phyloP scores from a whole-genome alignment of 2,329 filamentous ascomycete genomes.

The Sarocladium strictum region DNA sequence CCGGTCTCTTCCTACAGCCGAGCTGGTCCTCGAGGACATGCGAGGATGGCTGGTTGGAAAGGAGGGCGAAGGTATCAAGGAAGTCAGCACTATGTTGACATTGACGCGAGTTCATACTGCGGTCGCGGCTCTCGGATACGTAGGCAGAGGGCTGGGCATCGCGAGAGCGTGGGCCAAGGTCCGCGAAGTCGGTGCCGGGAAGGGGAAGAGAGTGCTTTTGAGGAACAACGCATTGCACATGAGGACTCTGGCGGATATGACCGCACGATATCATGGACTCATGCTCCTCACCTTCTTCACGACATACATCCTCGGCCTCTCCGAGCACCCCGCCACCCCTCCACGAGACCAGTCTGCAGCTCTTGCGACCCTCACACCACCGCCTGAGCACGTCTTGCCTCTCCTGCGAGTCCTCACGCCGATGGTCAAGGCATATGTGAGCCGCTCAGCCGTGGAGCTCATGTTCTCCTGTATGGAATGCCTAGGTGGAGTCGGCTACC shows the following conservation, averaged over 20 bases:
- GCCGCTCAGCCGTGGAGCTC: slow-evolving; percentile 41
- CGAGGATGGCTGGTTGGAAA: slow-evolving; percentile 61
- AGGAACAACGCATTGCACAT: slow-evolving; percentile 50
- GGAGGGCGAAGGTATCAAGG: slow-evolving; percentile 60
- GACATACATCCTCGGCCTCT: slow-evolving; percentile 46
- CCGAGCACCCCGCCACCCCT: slow-evolving; percentile 35
- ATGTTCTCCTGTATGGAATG: slow-evolving; percentile 56
- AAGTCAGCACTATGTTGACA: slow-evolving; percentile 63
- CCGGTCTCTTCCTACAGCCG: slow-evolving; percentile 63
- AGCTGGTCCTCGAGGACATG: slow-evolving; percentile 60
- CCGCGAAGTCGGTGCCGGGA: slow-evolving; percentile 42
- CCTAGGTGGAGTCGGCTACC: slow-evolving; percentile 61
- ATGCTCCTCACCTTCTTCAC: slow-evolving; percentile 51
- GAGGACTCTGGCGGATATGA: slow-evolving; percentile 49
- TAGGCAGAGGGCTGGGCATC: slow-evolving; percentile 50
- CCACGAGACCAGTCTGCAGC: slow-evolving; percentile 13
- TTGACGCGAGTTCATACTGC: slow-evolving; percentile 58
- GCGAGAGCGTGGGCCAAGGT: slow-evolving; percentile 53
- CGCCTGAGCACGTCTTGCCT: slow-evolving; percentile 25
- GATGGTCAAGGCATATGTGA: slow-evolving; percentile 53
- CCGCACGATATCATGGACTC: slow-evolving; percentile 48
- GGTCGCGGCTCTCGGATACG: slow-evolving; percentile 44
- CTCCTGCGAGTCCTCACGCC: slow-evolving; percentile 55
- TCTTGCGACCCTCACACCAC: slow-evolving; percentile 26
- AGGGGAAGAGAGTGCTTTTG: slow-evolving; percentile 39